Percentiles rank a stretch among this genome's conserved stretches.
These are phyloP conservation scores for Rhodamnia rubescens DNA, from an alignment of 345 rosid genomes.

Conservation along the genomic window DNA sequence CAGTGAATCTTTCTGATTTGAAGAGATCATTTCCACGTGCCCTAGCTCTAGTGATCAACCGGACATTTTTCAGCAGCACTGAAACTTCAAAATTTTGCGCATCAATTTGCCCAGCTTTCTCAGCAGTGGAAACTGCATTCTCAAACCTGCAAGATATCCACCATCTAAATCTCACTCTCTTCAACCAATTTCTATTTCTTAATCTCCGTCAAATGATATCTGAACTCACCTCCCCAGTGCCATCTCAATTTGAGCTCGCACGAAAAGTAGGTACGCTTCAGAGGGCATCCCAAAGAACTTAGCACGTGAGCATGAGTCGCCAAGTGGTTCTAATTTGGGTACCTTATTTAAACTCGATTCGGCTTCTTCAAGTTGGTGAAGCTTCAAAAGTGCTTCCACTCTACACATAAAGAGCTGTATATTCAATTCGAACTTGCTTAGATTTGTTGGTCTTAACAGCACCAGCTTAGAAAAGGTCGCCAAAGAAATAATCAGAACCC, in stretches of 20 bases:
- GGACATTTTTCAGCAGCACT: slow-evolving; percentile 52
- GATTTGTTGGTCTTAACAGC: neutral
- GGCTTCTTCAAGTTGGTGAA: slow-evolving; percentile 74
- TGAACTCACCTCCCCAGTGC: slow-evolving; percentile 83
- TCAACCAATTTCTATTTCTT: neutral
- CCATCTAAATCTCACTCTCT: slow-evolving; percentile 22
- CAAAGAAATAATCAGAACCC: neutral
- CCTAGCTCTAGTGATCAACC: slow-evolving; percentile 57
- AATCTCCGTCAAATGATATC: slow-evolving; percentile 1
- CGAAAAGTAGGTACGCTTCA: slow-evolving; percentile 65
- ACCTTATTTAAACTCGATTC: slow-evolving; percentile 27
- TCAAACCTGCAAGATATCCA: slow-evolving; percentile 82
- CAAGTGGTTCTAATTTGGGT: slow-evolving; percentile 38
- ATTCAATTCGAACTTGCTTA: slow-evolving; percentile 13
- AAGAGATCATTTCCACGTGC: slow-evolving; percentile 84
- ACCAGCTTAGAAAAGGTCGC: neutral
- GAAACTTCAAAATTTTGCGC: slow-evolving; percentile 57
- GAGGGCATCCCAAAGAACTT: slow-evolving; percentile 67
- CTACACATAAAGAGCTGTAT: slow-evolving; percentile 93
- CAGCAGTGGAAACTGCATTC: slow-evolving; percentile 65
- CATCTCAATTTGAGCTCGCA: slow-evolving; percentile 78
- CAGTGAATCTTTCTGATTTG: slow-evolving; percentile 92
- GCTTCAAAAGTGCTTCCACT: slow-evolving; percentile 89
- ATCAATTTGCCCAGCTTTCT: slow-evolving; percentile 71
- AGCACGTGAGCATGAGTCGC: slow-evolving; percentile 26